Conservation (phyloP, 2,329 filamentous ascomycete genomes). For the Bipolaris cookei region DNA sequence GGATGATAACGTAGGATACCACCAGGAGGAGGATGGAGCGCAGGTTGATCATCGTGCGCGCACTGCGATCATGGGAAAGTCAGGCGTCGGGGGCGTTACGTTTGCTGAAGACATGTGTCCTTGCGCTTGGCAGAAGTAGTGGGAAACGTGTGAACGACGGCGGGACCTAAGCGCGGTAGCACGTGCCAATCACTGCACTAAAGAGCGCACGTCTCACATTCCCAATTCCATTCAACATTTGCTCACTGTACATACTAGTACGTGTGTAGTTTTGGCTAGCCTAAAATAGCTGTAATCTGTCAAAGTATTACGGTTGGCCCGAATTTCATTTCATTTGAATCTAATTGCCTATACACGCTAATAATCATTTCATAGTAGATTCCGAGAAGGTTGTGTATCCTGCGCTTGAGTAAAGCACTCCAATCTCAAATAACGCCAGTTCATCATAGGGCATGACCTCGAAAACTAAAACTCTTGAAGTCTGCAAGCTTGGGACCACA, state of each 20-base stretch:
- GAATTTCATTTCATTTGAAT: too few relatives aligned
- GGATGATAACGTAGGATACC: constrained; percentile 46
- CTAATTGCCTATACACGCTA: too few relatives aligned
- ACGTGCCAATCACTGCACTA: constrained; percentile 16
- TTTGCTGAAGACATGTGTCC: constrained; percentile 18
- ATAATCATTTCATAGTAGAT: too few relatives aligned
- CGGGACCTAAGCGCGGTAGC: constrained; percentile 16
- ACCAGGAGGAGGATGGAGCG: constrained; percentile 42
- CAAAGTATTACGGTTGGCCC: too few relatives aligned
- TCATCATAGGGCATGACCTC: not conserved
- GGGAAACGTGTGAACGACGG: constrained; percentile 16
- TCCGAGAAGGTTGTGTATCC: not conserved
- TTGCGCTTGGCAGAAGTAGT: constrained; percentile 11
- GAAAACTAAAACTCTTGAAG: not conserved
- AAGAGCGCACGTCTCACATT: not conserved
- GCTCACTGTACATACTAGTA: not conserved
- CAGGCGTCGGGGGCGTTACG: constrained; percentile 2
- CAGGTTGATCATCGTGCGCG: constrained; percentile 40
- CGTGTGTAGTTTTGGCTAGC: too few relatives aligned
- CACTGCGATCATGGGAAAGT: constrained; percentile 15
- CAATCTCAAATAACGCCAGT: not conserved
- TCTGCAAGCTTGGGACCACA: not conserved
- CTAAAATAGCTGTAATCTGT: too few relatives aligned
- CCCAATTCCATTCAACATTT: not conserved
- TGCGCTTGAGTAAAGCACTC: not conserved